Conservation (phyloP, 2,329 filamentous ascomycete genomes). For the Aspergillus unguis region DNA sequence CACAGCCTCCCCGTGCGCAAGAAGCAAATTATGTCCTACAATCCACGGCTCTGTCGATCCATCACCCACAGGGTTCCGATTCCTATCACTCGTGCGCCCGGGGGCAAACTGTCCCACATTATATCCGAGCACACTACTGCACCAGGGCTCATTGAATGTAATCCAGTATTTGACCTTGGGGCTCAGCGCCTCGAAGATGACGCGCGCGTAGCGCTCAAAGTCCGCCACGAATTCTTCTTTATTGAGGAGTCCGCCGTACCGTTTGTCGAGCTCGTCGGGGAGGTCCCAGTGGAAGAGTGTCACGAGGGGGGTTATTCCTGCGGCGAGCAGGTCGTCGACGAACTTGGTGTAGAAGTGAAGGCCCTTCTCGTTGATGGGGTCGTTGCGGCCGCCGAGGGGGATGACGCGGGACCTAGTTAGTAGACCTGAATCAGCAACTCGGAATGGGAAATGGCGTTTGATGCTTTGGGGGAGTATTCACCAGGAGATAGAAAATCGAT, state of each 20-base stretch:
- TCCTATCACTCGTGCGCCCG: conserved; percentile 74
- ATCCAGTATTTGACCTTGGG: conserved; percentile 83
- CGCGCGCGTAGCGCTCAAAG: conserved; percentile 72
- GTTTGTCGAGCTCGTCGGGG: conserved; percentile 71
- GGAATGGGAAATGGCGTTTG: background rate
- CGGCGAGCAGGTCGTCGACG: conserved; percentile 71
- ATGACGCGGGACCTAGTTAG: conserved; percentile 65
- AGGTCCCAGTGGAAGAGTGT: conserved; percentile 89
- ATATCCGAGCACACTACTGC: conserved; percentile 76
- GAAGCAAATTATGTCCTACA: conserved; percentile 73
- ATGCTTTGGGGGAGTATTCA: conserved; percentile 12
- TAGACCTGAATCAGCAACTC: background rate
- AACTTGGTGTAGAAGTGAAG: conserved; percentile 75
- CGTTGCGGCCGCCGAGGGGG: conserved; percentile 76
- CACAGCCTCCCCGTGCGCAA: conserved; percentile 76
- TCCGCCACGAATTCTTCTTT: conserved; percentile 78
- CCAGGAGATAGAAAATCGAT: conserved; percentile 83
- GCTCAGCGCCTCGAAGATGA: conserved; percentile 69
- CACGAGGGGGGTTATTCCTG: conserved; percentile 74
- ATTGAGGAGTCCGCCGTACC: conserved; percentile 78
- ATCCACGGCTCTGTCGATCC: conserved; percentile 76
- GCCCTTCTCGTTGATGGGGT: conserved; percentile 75
- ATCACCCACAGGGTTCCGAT: conserved; percentile 68
- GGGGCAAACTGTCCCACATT: conserved; percentile 75
- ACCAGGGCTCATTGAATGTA: conserved; percentile 89